A percentile compares a stretch with the other conserved stretches of the same genome.
phyloP scores from a whole-genome alignment of 2,329 filamentous ascomycete genomes.

The Sphaerostilbella broomeana region DNA sequence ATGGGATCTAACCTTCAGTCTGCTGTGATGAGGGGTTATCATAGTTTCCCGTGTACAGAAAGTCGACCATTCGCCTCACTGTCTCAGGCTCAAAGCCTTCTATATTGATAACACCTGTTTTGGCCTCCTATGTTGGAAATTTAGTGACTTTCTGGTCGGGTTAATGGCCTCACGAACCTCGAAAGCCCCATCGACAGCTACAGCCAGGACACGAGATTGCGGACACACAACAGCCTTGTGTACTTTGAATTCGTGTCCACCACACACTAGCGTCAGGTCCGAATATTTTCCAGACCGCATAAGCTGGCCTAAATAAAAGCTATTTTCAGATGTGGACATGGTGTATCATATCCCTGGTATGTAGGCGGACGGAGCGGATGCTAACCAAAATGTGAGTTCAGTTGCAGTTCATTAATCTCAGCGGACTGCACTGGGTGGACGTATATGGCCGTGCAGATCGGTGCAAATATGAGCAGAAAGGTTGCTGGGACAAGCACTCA shows the following conservation, averaged over 20 bases:
- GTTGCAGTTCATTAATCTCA: no score
- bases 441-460: no score
- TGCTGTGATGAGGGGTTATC: background rate
- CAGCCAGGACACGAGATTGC: constrained; percentile 16
- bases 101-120: constrained; percentile 14
- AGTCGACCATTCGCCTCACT: constrained; percentile 18
- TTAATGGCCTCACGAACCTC: constrained; percentile 10
- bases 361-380: background rate
- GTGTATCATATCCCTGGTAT: background rate
- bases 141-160: background rate
- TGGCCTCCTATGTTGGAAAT: constrained; percentile 12
- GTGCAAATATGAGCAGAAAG: no score
- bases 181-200: constrained; percentile 13
- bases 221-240: constrained; percentile 19
- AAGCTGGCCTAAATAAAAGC: constrained; percentile 3
- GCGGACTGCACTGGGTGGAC: no score
- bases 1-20: background rate
- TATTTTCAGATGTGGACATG: background rate
- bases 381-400: no score
- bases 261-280: constrained; percentile 18
- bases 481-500: no score
- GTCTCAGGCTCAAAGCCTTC: constrained; percentile 13
- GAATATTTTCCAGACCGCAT: constrained; percentile 16
- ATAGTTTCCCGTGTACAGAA: constrained; percentile 19
- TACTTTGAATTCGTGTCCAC: constrained; percentile 15